These are phyloP conservation scores for Aspergillus avenaceus DNA, from an alignment of 495 filamentous ascomycete species.

Conservation along the genomic window DNA sequence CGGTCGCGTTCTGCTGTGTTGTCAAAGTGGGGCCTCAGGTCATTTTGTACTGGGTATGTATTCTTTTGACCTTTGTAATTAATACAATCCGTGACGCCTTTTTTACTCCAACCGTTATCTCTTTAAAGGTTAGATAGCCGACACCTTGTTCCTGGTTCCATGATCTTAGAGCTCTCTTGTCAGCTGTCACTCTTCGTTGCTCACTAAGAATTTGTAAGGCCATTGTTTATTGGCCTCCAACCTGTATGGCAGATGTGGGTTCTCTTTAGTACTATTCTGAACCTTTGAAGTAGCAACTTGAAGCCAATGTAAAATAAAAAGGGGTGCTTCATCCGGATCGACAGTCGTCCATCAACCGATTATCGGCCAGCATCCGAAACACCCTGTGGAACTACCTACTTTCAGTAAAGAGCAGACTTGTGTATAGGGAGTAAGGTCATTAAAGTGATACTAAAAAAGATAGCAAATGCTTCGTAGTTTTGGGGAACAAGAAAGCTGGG, in stretches of 20 bases:
- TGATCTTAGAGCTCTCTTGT: neutral
- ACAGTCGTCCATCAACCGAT: constrained; percentile 3
- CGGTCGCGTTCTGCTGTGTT: constrained; percentile 5
- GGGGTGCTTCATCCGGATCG: constrained; percentile 11
- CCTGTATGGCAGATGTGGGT: neutral
- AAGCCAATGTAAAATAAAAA: constrained; percentile 4
- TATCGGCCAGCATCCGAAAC: constrained; percentile 16
- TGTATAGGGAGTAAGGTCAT: too few relatives aligned
- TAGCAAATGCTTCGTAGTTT: too few relatives aligned
- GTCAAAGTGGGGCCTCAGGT: constrained; percentile 11
- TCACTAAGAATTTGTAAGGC: neutral
- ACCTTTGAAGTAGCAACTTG: neutral
- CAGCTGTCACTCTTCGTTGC: neutral
- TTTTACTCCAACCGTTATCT: neutral
- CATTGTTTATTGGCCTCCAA: neutral
- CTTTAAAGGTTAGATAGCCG: neutral
- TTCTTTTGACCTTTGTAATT: neutral
- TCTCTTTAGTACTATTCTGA: too few relatives aligned
- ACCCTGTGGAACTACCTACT: too few relatives aligned
- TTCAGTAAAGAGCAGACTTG: neutral
- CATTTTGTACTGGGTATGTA: neutral
- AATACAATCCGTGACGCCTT: neutral
- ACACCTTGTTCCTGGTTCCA: neutral
- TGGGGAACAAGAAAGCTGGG: too few relatives aligned
- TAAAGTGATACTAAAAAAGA: too few relatives aligned